phyloP scores from a whole-genome alignment of 2,329 filamentous ascomycete genomes.

The Alternaria arbusti region DNA sequence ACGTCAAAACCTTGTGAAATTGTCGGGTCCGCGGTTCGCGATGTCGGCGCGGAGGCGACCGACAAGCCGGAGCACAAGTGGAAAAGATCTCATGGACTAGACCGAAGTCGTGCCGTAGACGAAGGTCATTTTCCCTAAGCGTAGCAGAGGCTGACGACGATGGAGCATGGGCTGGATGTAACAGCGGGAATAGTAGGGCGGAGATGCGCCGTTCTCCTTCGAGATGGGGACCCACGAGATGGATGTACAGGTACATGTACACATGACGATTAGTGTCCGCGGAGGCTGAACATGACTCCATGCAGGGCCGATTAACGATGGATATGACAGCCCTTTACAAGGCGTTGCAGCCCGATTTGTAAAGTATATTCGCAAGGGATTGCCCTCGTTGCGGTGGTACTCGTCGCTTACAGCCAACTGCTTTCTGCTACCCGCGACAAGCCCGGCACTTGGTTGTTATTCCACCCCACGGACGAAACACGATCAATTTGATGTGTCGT shows the following conservation, averaged over 20 bases:
- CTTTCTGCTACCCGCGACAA: not conserved
- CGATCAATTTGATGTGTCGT: not conserved
- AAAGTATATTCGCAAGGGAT: not conserved
- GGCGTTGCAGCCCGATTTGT: not conserved
- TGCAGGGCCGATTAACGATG: not conserved
- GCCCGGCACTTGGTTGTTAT: not conserved
- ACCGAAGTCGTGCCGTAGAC: not conserved
- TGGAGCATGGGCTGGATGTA: not conserved
- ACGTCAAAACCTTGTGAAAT: not conserved
- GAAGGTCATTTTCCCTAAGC: not conserved
- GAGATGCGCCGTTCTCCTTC: not conserved
- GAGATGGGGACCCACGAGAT: not conserved
- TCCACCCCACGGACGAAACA: not conserved
- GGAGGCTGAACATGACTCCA: not conserved
- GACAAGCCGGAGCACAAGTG: not conserved
- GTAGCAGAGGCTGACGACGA: not conserved
- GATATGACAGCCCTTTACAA: not conserved
- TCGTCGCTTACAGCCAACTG: not conserved
- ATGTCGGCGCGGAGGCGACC: not conserved
- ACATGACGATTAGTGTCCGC: constrained; percentile 2
- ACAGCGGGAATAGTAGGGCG: not conserved
- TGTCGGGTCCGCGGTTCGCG: not conserved
- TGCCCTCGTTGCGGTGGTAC: not conserved
- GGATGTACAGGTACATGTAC: constrained; percentile 3
- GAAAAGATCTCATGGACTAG: not conserved